Conservation (phyloP, 176 grass and related monocot species). For the Chloris gayana region DNA sequence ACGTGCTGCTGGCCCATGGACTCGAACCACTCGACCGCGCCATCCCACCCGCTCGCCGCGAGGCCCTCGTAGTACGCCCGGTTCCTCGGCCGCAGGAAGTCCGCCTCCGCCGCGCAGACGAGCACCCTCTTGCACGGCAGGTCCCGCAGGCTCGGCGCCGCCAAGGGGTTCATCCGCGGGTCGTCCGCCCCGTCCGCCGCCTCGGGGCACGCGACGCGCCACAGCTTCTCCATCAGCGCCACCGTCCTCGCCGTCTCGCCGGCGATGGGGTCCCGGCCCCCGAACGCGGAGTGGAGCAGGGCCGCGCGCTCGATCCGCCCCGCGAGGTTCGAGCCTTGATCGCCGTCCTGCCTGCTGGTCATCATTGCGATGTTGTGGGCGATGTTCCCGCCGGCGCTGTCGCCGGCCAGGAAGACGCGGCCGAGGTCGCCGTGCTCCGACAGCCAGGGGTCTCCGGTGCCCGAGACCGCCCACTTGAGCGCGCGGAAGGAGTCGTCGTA, state of each 20-base stretch:
- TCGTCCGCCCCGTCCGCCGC: conserved; percentile 33
- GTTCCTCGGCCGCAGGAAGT: conserved; percentile 19
- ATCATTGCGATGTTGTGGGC: conserved; percentile 50
- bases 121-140: conserved; percentile 25
- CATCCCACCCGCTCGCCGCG: conserved; percentile 31
- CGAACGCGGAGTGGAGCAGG: conserved; percentile 19
- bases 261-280: conserved; percentile 5
- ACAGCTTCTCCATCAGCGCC: neutral
- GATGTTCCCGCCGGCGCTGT: conserved; percentile 28
- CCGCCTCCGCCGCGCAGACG: conserved; percentile 16
- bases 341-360: neutral
- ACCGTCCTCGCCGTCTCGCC: neutral
- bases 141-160: conserved; percentile 10
- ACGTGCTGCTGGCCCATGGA: conserved; percentile 46
- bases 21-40: conserved; percentile 42
- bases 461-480: conserved; percentile 39
- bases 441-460: neutral
- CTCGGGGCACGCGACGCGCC: conserved; percentile 26
- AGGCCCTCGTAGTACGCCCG: conserved; percentile 39
- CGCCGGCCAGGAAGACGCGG: conserved; percentile 31
- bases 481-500: conserved; percentile 53
- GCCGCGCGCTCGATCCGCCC: neutral
- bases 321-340: neutral
- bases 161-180: conserved; percentile 37
- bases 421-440: conserved; percentile 13